Evolutionary conservation across 345 rosid genomes (phyloP).

Genomic region (Physaria fendleri): DNA sequence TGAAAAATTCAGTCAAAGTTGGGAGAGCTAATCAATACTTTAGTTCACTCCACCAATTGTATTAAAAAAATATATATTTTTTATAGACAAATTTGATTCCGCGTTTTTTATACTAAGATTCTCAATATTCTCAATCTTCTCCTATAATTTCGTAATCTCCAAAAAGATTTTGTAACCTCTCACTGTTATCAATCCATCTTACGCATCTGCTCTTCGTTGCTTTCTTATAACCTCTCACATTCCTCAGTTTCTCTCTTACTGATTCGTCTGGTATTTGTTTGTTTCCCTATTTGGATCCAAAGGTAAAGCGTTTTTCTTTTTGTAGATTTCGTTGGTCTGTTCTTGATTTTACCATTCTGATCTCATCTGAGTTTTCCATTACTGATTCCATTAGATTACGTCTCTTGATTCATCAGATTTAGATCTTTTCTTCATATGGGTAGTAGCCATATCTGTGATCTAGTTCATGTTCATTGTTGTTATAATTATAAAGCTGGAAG

Average conservation of each 20-base stretch:
- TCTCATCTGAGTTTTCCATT: background rate
- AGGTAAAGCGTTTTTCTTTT: background rate
- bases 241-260: background rate
- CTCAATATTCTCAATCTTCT: background rate
- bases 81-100: background rate
- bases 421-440: background rate
- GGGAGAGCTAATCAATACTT: conserved; percentile 6
- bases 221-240: background rate
- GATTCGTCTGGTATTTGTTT: background rate
- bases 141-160: background rate
- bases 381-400: too few relatives aligned
- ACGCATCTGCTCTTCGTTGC: background rate
- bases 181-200: background rate
- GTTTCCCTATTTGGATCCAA: background rate
- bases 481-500: too few relatives aligned
- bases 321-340: background rate
- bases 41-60: conserved; percentile 1
- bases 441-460: too few relatives aligned
- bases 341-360: background rate
- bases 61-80: too few relatives aligned
- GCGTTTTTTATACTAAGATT: too few relatives aligned
- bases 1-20: conserved; percentile 20
- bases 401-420: background rate
- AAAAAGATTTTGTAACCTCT: background rate
- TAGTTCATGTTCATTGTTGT: background rate